A percentile compares a stretch with the other conserved stretches of the same genome.
Evolutionary conservation across 179 eudicot species (phyloP).

Genomic region (Corrigiola litoralis): DNA sequence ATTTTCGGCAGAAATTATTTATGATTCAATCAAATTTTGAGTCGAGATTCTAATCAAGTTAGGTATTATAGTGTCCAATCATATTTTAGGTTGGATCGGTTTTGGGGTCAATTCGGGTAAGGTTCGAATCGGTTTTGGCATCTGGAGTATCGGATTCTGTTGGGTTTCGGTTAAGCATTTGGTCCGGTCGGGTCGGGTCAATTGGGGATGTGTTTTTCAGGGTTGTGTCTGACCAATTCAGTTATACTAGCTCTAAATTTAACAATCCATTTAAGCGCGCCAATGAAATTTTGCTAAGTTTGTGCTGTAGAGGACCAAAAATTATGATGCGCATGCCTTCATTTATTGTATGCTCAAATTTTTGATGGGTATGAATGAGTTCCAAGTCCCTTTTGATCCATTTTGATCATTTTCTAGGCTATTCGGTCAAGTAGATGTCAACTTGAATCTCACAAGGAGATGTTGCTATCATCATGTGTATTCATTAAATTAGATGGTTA

Average conservation of each 20-base stretch:
- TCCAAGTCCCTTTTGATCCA: conserved; percentile 3
- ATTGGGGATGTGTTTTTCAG: too few species aligned
- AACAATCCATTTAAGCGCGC: conserved; percentile 23
- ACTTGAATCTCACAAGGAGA: neutral
- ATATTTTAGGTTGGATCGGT: too few species aligned
- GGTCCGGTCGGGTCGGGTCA: too few species aligned
- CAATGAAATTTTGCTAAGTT: neutral
- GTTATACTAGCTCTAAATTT: too few species aligned
- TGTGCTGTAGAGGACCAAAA: conserved; percentile 8
- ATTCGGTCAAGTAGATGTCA: neutral
- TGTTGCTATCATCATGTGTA: neutral
- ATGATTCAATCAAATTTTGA: too few species aligned
- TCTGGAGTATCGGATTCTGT: too few species aligned
- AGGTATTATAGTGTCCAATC: neutral
- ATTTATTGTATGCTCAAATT: neutral
- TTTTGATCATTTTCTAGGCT: neutral
- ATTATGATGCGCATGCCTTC: neutral
- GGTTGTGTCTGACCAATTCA: too few species aligned
- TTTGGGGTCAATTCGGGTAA: too few species aligned
- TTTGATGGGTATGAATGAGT: neutral
- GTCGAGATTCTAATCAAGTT: too few species aligned
- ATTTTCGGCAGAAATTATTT: too few species aligned
- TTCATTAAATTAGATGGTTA: neutral
- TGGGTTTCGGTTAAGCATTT: too few species aligned
- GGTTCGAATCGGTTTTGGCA: too few species aligned